Evolutionary conservation across 192 early-diverging fungal species (phyloP).

Genomic region (Coemansia sp.): DNA sequence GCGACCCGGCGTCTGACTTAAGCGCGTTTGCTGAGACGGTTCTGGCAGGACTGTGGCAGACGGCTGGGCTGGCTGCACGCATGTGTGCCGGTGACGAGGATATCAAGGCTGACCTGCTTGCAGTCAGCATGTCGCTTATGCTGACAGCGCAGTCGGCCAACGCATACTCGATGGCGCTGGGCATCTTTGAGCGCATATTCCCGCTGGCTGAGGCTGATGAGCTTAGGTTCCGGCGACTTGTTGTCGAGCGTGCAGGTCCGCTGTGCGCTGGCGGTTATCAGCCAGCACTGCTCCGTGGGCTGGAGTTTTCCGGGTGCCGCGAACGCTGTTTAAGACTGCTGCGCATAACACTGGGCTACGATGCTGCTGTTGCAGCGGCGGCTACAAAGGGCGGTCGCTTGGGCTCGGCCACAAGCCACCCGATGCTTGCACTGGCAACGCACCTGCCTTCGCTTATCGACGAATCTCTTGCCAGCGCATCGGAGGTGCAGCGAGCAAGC

Average conservation of each 20-base stretch:
- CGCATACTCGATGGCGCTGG: constrained; percentile 32
- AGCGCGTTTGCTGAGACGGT: constrained; percentile 39
- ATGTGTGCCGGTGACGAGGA: constrained; percentile 29
- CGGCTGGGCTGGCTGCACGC: constrained; percentile 27
- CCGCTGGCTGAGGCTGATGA: constrained; percentile 15
- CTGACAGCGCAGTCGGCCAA: constrained; percentile 18
- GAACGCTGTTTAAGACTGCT: constrained; percentile 36
- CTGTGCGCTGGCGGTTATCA: constrained; percentile 18
- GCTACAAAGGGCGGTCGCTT: too few relatives aligned
- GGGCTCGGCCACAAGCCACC: neutral
- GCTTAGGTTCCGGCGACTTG: constrained; percentile 4
- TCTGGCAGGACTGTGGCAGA: constrained; percentile 30
- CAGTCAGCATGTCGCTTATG: constrained; percentile 34
- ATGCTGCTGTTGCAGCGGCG: constrained; percentile 1
- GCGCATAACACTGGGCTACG: constrained; percentile 16
- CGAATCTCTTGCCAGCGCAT: constrained; percentile 9
- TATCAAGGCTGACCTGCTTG: constrained; percentile 24
- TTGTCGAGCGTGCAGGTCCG: constrained; percentile 11
- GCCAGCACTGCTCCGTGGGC: constrained; percentile 27
- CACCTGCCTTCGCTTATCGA: constrained; percentile 30
- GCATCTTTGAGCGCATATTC: constrained; percentile 46
- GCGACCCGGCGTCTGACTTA: constrained; percentile 22
- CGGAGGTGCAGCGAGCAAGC: constrained; percentile 3
- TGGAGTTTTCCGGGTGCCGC: constrained; percentile 38
- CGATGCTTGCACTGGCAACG: constrained; percentile 29